Evolutionary conservation across 164 flowering plant species (phyloP), one percentile per base, ranked within the genome.

Genomic region (Magnolia officinalis): DNA sequence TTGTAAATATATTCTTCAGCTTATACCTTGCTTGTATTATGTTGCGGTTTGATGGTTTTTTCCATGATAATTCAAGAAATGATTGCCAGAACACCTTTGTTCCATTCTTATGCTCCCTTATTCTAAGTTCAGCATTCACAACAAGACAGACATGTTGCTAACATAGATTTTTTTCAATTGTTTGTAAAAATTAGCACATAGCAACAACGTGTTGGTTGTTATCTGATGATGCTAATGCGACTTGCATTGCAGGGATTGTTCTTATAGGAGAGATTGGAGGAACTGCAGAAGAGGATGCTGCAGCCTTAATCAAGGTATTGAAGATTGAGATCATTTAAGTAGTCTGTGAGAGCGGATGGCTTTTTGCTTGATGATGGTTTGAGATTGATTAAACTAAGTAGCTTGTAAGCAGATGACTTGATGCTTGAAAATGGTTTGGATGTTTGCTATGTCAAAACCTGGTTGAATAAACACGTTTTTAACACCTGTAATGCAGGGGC

Each of bases 251-350:
- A 95, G 99, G 99, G 68, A 91, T 96, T 50, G 73, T 96, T 82
- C 88, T 96, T 20, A 96, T 96, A 63, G 98, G 99, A 79, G 99
- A 96, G 85, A 95, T 95, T 7, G 99, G 99, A 71, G 99, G 99
- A 16, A 96, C 99, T 80, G 99, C 99, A 37, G 97, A 94, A 82
- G 99, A 96, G 82, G 99, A 96, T 85, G 99, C 97, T 82, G 99
- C 99, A 72, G 92, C 95, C 21, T 79, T 96, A 66, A 92, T 96
- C 70, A 94, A 94, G 96, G 99, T 92, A 72, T 49, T 75, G 20
- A 14, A 70, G 72, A n/a, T 75, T 20, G 37, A 55, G 59, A 13
- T 67, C 31, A 10, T 18, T 45, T 10, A 23, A 13, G n/a, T 26
- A 50, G 24, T 72, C 23, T 50, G n/a, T 73, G n/a, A 66, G 26